Evolutionary conservation across 1,284 basidiomycete genomes (phyloP), one percentile per base, ranked within the genome.

Genomic region (Melampsora larici-populina): DNA sequence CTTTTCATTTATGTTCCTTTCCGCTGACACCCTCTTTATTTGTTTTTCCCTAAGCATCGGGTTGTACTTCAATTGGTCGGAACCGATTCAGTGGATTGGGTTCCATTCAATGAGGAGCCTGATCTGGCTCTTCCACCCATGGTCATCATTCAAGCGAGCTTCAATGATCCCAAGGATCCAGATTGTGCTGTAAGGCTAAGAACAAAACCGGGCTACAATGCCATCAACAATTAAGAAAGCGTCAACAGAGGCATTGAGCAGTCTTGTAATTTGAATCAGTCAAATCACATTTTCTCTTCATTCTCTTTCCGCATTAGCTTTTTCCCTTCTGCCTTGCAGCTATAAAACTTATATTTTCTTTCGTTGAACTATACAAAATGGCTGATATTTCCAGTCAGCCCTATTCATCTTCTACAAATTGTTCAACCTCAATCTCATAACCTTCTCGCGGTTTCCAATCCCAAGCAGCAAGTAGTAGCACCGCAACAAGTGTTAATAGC

Each of bases 121-220:
- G 26, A 40, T 3, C 66, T 70, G 33, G 24, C 67, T 21, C 43
- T 31, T 15, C 75, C 75, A 8, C 75, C 75, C 26, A 26, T 70
- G 40, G 58, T 77, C 51, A 65, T 77, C 21, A 70, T 77, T 58
- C 66, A 67, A 3, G 75, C 75, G 24, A 51, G 68, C 48, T 77
- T 77, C 51, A 77, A 77, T 33, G 75, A 77, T n/a, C 75, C 67
- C 0, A 67, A 77, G 33, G 75, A 77, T 43, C 75, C 75, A 15
- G 67, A 77, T 31, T 77, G 75, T 70, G 29, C 46, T 24, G 60
- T 77, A 15, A 51, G 68, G 21, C 58, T 77, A 1, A 21, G 75
- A 13, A n/a, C 51, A 18, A 60, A 65, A 24, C 58, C 67, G 0
- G 68, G 68, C 31, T 46, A 46, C 29, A 64, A 70, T 40, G 26